These are phyloP conservation scores for Eustoma russellianum DNA, from an alignment of 257 asterid genomes.

Conservation along the genomic window DNA sequence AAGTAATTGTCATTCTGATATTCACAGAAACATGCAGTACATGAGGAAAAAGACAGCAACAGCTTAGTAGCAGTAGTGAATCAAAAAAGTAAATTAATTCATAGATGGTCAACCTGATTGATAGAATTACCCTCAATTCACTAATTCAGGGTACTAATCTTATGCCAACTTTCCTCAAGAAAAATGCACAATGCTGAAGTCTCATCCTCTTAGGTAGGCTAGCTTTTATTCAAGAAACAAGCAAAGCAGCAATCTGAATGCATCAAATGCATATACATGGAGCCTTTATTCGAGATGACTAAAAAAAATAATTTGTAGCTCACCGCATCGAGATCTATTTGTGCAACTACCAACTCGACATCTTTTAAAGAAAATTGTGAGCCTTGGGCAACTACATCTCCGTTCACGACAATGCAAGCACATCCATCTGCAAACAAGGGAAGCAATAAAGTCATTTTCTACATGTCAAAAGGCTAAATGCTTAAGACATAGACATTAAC, in stretches of 20 bases:
- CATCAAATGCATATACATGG: not conserved
- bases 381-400: conserved; percentile 91
- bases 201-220: too few relatives aligned
- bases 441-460: conserved; percentile 11
- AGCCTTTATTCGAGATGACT: not conserved
- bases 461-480: not conserved
- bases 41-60: too few relatives aligned
- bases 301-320: conserved; percentile 11
- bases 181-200: too few relatives aligned
- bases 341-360: conserved; percentile 89
- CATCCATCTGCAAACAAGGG: conserved; percentile 74
- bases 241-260: not conserved
- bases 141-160: not conserved
- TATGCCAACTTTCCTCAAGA: too few relatives aligned
- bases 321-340: conserved; percentile 96
- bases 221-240: not conserved
- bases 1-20: too few relatives aligned
- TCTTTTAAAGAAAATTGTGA: conserved; percentile 90
- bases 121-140: not conserved
- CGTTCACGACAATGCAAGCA: conserved; percentile 81
- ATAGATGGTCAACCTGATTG: not conserved
- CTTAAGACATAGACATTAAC: not conserved
- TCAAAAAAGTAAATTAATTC: too few relatives aligned
- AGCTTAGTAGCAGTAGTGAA: too few relatives aligned
- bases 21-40: too few relatives aligned